phyloP scores from a whole-genome alignment of 805 yeast species.

The Candida morakotiae region DNA sequence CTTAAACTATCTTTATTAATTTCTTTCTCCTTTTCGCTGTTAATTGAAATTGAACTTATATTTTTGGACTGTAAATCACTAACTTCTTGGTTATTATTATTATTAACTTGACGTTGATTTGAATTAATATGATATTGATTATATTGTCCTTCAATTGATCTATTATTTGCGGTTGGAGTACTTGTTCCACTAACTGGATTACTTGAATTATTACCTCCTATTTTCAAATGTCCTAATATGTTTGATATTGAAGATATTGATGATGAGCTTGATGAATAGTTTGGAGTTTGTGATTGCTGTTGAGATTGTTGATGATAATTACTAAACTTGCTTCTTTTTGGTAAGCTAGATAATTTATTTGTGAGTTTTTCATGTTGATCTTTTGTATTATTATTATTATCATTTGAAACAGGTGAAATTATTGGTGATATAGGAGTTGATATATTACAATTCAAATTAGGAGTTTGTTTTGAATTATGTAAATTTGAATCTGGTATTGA shows the following conservation, averaged over 20 bases:
- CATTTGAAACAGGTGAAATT: slow-evolving; percentile 3
- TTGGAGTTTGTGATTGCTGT: background rate
- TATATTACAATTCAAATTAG: no score
- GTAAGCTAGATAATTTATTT: slow-evolving; percentile 3
- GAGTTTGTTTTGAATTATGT: no score
- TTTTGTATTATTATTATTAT: background rate
- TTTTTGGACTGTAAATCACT: background rate
- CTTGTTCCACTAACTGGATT: background rate
- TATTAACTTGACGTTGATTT: background rate
- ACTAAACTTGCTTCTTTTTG: background rate
- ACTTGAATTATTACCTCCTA: background rate
- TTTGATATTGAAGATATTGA: slow-evolving; percentile 5
- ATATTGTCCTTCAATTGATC: no score
- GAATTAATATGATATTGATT: no score
- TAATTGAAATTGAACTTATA: slow-evolving; percentile 1
- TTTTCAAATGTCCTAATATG: slow-evolving; percentile 8
- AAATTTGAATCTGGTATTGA: background rate
- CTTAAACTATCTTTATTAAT: background rate
- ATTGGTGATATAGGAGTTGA: slow-evolving; percentile 4
- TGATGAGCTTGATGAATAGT: background rate
- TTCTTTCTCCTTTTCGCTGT: background rate
- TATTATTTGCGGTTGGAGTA: background rate
- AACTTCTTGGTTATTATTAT: no score
- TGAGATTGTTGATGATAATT: background rate
- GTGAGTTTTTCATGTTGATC: background rate